Conservation (phyloP, 768 basidiomycete species). For the Botryobasidium botryosum region DNA sequence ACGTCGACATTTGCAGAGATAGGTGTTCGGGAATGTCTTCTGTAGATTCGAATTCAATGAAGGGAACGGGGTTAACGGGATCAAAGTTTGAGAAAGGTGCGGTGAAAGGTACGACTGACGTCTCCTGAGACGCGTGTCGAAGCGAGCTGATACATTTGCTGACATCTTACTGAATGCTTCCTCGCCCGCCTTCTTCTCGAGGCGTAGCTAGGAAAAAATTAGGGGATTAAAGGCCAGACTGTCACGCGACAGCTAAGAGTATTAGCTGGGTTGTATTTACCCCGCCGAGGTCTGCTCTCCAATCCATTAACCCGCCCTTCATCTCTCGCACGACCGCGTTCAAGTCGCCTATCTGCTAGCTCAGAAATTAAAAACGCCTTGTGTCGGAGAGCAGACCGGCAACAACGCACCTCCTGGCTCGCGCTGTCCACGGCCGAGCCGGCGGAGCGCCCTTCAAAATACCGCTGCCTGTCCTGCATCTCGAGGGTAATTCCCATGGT, state of each 20-base stretch:
- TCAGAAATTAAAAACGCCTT: not conserved
- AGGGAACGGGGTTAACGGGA: not conserved
- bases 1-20: slow-evolving; percentile 69
- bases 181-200: slow-evolving; percentile 52
- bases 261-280: slow-evolving; percentile 31
- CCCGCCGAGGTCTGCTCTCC: slow-evolving; percentile 40
- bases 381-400: not conserved
- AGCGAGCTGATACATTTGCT: slow-evolving; percentile 52
- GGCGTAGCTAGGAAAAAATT: slow-evolving; percentile 32
- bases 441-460: slow-evolving; percentile 47
- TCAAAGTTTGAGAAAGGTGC: not conserved
- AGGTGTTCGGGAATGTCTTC: slow-evolving; percentile 67
- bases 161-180: slow-evolving; percentile 60
- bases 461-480: slow-evolving; percentile 71
- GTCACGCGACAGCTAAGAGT: no score
- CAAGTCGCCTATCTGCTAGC: slow-evolving; percentile 32
- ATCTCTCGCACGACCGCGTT: slow-evolving; percentile 31
- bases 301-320: slow-evolving; percentile 31
- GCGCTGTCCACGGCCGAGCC: not conserved
- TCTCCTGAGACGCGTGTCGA: slow-evolving; percentile 48
- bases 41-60: slow-evolving; percentile 19
- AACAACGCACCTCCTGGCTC: not conserved
- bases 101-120: slow-evolving; percentile 27
- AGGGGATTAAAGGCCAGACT: not conserved
- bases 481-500: slow-evolving; percentile 61